Evolutionary conservation across 768 basidiomycete species (phyloP), one percentile per base, ranked within the genome.

Genomic region (Hericium erinaceus): DNA sequence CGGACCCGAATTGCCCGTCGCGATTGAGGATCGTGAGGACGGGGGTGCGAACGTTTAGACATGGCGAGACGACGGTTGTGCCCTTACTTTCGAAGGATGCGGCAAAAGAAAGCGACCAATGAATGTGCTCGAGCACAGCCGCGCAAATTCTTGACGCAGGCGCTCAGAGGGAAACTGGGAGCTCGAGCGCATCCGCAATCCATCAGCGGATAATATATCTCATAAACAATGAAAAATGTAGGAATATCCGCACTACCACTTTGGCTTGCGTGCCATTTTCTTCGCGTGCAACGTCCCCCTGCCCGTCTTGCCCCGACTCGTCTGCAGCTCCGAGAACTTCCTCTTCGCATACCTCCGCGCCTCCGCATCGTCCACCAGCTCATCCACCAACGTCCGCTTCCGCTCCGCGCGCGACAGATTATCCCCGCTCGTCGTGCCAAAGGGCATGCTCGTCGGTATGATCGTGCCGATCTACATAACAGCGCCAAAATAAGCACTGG

Each of bases 361-460:
- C 70, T 93, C 89, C 2, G 89, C 85, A 72, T 95, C 92, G 64
- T 89, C 89, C 53, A 95, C 82, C 39, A 95, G 76, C 65, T 95
- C 93, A 60, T 94, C 92, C 22, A 97, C 88, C 49, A 94, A 72
- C 4, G 87, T 90, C 59, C 91, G 78, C 71, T 94, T 92, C 58
- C 92, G 75, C 59, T 81, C 74, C 5, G 83, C 77, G 37, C 81
- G 77, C 28, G 83, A 76, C 56, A 92, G 80, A 66, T 91, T 92
- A 59, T 90, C 87, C 11, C 75, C 70, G 58, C 80, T 83, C 2
- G 82, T 74, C 20, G 78, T 80, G 6, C 85, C 86, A 67, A 92
- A 92, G 1, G 90, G 88, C 46, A 84, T 83, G 40, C 73, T 72
- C 2, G 88, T 77, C 9, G 87, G 77, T 38, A 92, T 62, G 61